A percentile compares a stretch with the other conserved stretches of the same genome.
phyloP scores from a whole-genome alignment of 495 filamentous ascomycete genomes.

The Rusavskia elegans region DNA sequence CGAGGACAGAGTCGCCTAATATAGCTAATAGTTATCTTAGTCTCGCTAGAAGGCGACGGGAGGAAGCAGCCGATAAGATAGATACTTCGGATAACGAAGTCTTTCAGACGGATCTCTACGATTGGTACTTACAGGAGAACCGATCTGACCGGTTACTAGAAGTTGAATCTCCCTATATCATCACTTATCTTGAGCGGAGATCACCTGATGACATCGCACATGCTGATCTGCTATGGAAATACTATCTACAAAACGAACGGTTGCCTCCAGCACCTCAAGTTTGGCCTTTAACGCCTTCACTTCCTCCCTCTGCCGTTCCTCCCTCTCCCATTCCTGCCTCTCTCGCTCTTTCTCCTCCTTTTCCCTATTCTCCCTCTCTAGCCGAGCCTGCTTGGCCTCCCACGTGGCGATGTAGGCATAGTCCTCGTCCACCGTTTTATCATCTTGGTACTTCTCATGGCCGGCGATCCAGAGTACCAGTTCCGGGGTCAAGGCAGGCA shows the following conservation, averaged over 20 bases:
- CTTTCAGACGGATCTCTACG: conserved; percentile 87
- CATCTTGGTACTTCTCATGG: too few species aligned
- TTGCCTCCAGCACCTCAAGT: too few species aligned
- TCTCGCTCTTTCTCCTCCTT: too few species aligned
- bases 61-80: conserved; percentile 77
- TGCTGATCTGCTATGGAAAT: conserved; percentile 85
- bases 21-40: conserved; percentile 64
- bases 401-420: too few species aligned
- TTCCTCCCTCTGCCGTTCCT: too few species aligned
- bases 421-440: too few species aligned
- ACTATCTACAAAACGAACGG: conserved; percentile 60
- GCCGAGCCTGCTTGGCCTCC: too few species aligned
- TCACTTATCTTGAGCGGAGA: conserved; percentile 69
- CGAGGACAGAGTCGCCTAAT: conserved; percentile 46
- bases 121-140: conserved; percentile 80
- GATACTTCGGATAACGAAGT: conserved; percentile 76
- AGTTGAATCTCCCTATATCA: conserved; percentile 66
- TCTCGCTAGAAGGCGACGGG: conserved; percentile 53
- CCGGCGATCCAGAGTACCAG: too few species aligned
- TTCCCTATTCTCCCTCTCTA: too few species aligned
- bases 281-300: too few species aligned
- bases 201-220: conserved; percentile 50
- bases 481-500: too few species aligned
- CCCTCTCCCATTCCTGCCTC: too few species aligned
- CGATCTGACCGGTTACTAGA: conserved; percentile 72